phyloP scores from a whole-genome alignment of 768 basidiomycete genomes.

The Suillus brevipes region DNA sequence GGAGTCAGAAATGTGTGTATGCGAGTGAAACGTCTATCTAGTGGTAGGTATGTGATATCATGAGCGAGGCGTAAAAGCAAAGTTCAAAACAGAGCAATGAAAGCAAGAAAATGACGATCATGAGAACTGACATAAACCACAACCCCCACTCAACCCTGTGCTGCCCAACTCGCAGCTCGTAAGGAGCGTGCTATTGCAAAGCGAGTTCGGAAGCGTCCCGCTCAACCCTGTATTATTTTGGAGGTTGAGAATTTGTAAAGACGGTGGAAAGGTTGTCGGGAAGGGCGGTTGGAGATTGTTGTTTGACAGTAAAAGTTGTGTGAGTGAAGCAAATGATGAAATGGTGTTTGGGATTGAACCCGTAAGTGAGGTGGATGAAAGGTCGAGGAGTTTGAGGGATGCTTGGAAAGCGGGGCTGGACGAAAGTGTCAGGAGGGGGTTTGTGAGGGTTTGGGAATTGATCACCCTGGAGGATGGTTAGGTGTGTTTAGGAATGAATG shows the following conservation, averaged over 20 bases:
- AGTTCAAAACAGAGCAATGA: not conserved
- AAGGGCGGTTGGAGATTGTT: conserved; percentile 39
- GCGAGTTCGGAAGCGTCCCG: conserved; percentile 29
- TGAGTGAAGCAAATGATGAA: conserved; percentile 35
- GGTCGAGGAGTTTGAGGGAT: conserved; percentile 39
- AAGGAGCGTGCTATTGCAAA: conserved; percentile 28
- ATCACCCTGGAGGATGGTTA: conserved; percentile 30
- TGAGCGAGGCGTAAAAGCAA: not conserved
- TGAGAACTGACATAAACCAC: conserved; percentile 6
- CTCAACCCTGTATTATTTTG: conserved; percentile 38
- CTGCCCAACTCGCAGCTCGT: conserved; percentile 22
- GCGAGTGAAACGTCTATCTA: not conserved
- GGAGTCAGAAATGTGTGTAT: not conserved
- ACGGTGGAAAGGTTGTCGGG: conserved; percentile 35
- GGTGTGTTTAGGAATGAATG: not conserved
- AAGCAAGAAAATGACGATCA: not conserved
- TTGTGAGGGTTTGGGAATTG: conserved; percentile 37
- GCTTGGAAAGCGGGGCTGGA: conserved; percentile 32
- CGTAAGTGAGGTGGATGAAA: conserved; percentile 41
- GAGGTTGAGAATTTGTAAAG: conserved; percentile 36
- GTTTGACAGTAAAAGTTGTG: conserved; percentile 39
- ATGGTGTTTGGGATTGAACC: conserved; percentile 37
- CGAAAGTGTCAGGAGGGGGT: conserved; percentile 32
- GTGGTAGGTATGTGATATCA: not conserved
- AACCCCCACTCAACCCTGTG: conserved; percentile 8